Base-by-base conservation (phyloP, 108 stramenopile genomes). In the Asterionellopsis glacialis region DNA sequence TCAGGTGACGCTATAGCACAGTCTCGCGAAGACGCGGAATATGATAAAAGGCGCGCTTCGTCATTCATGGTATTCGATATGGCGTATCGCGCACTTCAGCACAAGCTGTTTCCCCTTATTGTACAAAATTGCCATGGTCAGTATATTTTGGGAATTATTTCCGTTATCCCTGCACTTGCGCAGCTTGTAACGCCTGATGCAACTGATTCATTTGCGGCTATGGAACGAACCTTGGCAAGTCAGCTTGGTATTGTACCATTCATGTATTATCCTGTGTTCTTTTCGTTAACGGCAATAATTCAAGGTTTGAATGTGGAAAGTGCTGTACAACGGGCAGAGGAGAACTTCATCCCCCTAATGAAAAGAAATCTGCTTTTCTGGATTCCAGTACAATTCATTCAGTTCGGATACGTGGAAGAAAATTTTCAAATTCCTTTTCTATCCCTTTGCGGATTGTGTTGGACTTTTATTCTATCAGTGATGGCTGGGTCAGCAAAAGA, bases 361-460 rank as follows among this genome's bases (percentile, higher is more conserved):
- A 73, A 81, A 57, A 41, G 85, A 28, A 87, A 87, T 71, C 53
- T 87, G 10, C 56, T 87, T 9, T 87, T 83, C 26, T 87, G 85
- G 85, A 81, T 87, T 42, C 85, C 85, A 9, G 80, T 87, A 41
- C 85, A 87, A 48, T 87, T 79, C 65, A 60, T 81, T 39, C 80
- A 83, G 45, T 87, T 87, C 69, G 70, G 73, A 25, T 87, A 72
- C 53, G 65, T 83, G 9, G 71, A 73, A n/a, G 67, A 77, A 45
- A 73, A 83, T 57, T 61, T 87, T 50, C 85, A 87, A 56, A 87
- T 87, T 57, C 85, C 85, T 11, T 83, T 87, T 45, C 57, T 87
- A 11, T 74, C 74, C 19, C 49, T 68, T 40, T 74, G 74, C 60
- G 85, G 85, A 18, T 56, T 87, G 21, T 56, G 63, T 7, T 87